A percentile compares a stretch with the other conserved stretches of the same genome.
Conservation (phyloP, 1,284 basidiomycete species). For the Apiotrichum porosum region DNA sequence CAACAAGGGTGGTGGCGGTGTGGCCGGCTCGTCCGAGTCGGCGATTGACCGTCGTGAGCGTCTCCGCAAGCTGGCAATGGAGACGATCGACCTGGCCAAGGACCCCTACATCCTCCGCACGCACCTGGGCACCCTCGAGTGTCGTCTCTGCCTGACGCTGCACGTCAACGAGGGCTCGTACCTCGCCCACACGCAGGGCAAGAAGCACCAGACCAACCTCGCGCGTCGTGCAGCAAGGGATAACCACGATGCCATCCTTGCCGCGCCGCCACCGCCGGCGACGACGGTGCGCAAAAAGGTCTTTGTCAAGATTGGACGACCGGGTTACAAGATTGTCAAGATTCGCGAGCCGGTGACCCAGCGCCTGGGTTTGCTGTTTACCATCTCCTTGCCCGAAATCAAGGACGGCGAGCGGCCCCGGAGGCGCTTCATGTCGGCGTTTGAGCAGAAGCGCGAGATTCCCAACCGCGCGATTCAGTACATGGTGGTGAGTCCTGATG, state of each 20-base stretch:
- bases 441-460: constrained; percentile 93
- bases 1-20: constrained; percentile 92
- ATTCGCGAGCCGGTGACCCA: constrained; percentile 52
- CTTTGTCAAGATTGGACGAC: constrained; percentile 95
- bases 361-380: constrained; percentile 85
- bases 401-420: constrained; percentile 79
- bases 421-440: constrained; percentile 94
- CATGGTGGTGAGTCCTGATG: constrained; percentile 78
- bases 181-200: constrained; percentile 97
- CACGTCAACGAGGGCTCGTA: constrained; percentile 99
- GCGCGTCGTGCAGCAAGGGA: constrained; percentile 92
- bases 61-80: constrained; percentile 86
- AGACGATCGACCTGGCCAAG: constrained; percentile 96
- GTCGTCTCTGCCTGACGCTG: constrained; percentile 92
- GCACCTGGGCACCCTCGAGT: constrained; percentile 94
- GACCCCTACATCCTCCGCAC: constrained; percentile 98
- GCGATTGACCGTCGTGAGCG: constrained; percentile 95
- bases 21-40: constrained; percentile 62
- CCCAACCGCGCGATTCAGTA: constrained; percentile 97
- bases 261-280: constrained; percentile 63
- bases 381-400: constrained; percentile 92
- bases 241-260: constrained; percentile 86
- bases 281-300: constrained; percentile 74
- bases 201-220: constrained; percentile 98
- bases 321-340: constrained; percentile 58